Base-by-base conservation (phyloP, 1,284 basidiomycete genomes). In the Ganoderma boninense region DNA sequence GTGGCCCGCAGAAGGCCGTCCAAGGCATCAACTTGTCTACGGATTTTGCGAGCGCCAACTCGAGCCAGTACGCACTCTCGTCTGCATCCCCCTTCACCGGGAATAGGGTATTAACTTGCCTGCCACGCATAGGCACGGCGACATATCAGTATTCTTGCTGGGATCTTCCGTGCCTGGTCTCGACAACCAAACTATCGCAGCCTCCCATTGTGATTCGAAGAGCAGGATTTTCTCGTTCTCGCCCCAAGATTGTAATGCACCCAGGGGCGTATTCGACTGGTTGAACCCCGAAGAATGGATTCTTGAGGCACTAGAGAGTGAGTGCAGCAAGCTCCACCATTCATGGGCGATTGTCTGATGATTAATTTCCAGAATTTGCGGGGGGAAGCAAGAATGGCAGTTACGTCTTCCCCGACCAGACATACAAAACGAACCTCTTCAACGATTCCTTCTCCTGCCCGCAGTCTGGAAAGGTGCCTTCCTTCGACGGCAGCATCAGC, bases 1-100 rank as follows among this genome's bases (percentile, higher is more conserved):
- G 81, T 71, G 80, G 78, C 38, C 68, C 69, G 2, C 69, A 77
- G 6, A 80, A 82, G 2, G 42, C 62, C 7, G 86, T 88, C 23
- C 80, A 82, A 56, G 83, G 80, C 1, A 77, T 88, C 2, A 65
- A 75, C 2, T 70, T 89, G 10, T 83, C 85, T 68, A 85, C 83
- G 1, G 77, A 84, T 62, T 87, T 85, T 67, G 75, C 69, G 32
- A 77, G 79, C 4, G 75, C 79, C 6, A 81, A 84, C 67, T 72
- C 79, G 13, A 71, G 76, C 20, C 76, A 75, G 82, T 73, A 71
- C 70, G 76, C 74, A 4, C 20, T 20, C 20, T 20, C 20, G 1
- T 38, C 20, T 29, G 40, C 10, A 11, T 20, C n/a, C 13, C 13
- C 23, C 29, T 32, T 32, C 29, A 6, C n/a, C 46, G 18, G 1